These are phyloP conservation scores for Boletus chippewaensis DNA, from an alignment of 1,284 basidiomycete genomes.

Conservation along the genomic window DNA sequence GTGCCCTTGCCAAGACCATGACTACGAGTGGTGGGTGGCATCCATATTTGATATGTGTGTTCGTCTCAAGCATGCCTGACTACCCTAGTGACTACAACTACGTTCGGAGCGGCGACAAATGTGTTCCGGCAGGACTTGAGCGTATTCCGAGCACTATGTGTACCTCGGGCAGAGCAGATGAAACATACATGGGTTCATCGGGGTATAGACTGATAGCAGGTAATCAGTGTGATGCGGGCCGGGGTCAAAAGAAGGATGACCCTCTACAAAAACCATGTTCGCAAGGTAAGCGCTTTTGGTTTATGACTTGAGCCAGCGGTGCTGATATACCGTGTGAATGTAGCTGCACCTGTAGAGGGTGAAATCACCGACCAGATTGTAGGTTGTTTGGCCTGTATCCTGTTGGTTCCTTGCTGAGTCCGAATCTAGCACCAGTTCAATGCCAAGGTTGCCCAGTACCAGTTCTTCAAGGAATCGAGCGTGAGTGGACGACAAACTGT, in stretches of 20 bases:
- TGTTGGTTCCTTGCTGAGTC: conserved; percentile 9
- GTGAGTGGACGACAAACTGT: conserved; percentile 34
- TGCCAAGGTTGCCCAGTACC: conserved; percentile 64
- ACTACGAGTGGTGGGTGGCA: conserved; percentile 82
- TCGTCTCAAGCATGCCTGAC: background rate
- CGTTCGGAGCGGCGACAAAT: conserved; percentile 63
- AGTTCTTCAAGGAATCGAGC: conserved; percentile 77
- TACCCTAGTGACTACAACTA: conserved; percentile 79
- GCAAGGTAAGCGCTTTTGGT: conserved; percentile 39
- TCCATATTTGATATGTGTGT: background rate
- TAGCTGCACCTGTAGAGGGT: conserved; percentile 72
- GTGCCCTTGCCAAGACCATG: conserved; percentile 80
- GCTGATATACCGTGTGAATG: conserved; percentile 7
- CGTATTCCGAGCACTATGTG: conserved; percentile 80
- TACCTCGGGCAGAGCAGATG: conserved; percentile 40
- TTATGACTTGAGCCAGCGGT: background rate
- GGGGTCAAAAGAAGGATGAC: conserved; percentile 65
- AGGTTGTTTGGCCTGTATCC: background rate
- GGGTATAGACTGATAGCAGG: conserved; percentile 93
- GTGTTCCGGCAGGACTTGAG: conserved; percentile 80
- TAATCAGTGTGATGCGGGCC: conserved; percentile 74
- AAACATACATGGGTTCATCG: conserved; percentile 81
- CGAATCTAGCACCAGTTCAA: conserved; percentile 62
- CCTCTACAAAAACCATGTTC: conserved; percentile 70
- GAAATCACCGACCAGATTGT: conserved; percentile 65